phyloP scores from a whole-genome alignment of 2,329 filamentous ascomycete genomes.

The Blastomyces percursus region DNA sequence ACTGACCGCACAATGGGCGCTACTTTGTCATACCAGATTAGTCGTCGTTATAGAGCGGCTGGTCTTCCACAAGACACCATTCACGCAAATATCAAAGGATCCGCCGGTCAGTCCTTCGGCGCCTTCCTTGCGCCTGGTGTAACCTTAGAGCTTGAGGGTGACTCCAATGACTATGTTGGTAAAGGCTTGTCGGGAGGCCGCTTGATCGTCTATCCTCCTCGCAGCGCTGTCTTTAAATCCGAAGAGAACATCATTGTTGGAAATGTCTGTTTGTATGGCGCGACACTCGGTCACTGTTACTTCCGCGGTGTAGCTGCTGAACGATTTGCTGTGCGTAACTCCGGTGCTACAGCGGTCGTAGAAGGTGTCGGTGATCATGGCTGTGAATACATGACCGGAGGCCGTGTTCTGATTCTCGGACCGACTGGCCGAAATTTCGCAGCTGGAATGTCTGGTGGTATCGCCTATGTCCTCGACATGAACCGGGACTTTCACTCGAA shows the following conservation, averaged over 20 bases:
- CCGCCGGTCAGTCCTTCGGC: constrained; percentile 92
- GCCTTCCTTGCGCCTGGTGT: constrained; percentile 88
- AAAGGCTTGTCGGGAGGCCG: constrained; percentile 91
- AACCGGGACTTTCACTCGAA: constrained; percentile 82
- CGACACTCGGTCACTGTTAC: constrained; percentile 81
- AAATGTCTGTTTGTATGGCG: constrained; percentile 91
- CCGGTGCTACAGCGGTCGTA: constrained; percentile 88
- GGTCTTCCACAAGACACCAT: constrained; percentile 88
- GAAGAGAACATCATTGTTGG: constrained; percentile 92
- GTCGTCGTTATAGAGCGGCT: constrained; percentile 78
- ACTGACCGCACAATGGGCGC: constrained; percentile 90
- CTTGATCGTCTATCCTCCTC: constrained; percentile 84
- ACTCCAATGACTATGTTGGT: constrained; percentile 92
- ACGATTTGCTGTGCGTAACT: constrained; percentile 93
- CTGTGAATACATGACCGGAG: constrained; percentile 98
- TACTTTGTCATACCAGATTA: constrained; percentile 91
- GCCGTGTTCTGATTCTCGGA: constrained; percentile 76
- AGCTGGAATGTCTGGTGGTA: constrained; percentile 96
- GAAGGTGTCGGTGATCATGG: constrained; percentile 94
- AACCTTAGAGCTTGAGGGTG: constrained; percentile 88
- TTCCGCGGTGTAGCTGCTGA: constrained; percentile 96
- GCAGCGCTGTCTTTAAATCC: constrained; percentile 82
- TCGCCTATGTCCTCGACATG: constrained; percentile 86
- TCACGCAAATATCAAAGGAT: constrained; percentile 92
- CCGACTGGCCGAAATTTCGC: constrained; percentile 93